Evolutionary conservation across 1,284 basidiomycete species (phyloP).

Genomic region (Schizopora paradoxa): DNA sequence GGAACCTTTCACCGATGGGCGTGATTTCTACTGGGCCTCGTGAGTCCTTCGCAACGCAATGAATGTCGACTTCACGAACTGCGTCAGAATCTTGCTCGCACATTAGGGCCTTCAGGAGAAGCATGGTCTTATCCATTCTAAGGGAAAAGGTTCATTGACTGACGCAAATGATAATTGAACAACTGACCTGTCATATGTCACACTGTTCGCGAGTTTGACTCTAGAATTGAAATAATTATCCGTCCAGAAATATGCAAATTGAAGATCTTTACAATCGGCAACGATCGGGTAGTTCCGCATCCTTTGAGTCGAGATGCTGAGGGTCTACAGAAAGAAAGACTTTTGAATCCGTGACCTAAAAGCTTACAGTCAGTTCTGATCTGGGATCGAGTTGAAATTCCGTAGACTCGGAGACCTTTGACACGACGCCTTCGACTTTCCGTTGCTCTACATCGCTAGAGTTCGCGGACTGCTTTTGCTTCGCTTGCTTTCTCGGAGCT

Average conservation of each 20-base stretch:
- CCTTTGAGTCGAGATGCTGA: conserved; percentile 43
- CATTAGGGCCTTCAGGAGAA: conserved; percentile 38
- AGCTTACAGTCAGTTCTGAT: not conserved
- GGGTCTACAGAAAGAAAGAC: conserved; percentile 73
- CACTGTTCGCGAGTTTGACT: conserved; percentile 88
- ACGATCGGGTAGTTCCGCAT: conserved; percentile 78
- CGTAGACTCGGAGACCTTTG: conserved; percentile 48
- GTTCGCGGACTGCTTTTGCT: conserved; percentile 20
- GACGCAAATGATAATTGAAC: not conserved
- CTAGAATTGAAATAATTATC: conserved; percentile 21
- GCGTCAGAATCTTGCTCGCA: not conserved
- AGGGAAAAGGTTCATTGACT: conserved; percentile 2
- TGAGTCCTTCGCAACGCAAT: too few species aligned
- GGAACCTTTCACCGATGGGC: not conserved
- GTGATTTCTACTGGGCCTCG: too few species aligned
- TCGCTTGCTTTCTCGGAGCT: conserved; percentile 41
- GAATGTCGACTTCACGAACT: not conserved
- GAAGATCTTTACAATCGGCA: conserved; percentile 50
- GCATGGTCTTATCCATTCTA: conserved; percentile 80
- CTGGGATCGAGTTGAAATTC: not conserved
- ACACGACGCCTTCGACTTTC: conserved; percentile 71
- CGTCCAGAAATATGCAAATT: not conserved
- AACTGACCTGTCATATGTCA: conserved; percentile 80
- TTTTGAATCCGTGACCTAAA: conserved; percentile 68
- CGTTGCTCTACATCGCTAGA: not conserved